Conservation (phyloP, 768 basidiomycete species). For the Rhodocollybia butyracea region DNA sequence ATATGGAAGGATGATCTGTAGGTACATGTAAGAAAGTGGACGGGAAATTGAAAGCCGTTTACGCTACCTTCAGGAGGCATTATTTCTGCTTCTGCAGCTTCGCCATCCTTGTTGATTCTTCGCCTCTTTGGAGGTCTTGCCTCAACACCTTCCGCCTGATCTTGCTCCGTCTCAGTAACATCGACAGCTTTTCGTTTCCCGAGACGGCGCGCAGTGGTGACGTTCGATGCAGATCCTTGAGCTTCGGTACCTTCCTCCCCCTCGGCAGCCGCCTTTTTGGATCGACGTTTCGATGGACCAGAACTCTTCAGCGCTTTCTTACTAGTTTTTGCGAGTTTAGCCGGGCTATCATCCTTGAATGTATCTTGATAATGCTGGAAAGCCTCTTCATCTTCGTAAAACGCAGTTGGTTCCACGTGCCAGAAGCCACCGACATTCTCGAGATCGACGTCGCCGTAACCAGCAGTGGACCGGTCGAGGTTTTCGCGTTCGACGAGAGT, state of each 20-base stretch:
- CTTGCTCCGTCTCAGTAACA: constrained; percentile 8
- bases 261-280: neutral
- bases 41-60: too few relatives aligned
- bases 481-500: constrained; percentile 61
- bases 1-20: neutral
- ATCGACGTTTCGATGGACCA: constrained; percentile 43
- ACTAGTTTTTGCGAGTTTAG: constrained; percentile 22
- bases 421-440: constrained; percentile 54
- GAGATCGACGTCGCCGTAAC: constrained; percentile 45
- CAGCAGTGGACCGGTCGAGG: constrained; percentile 48
- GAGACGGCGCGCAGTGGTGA: neutral
- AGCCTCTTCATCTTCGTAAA: constrained; percentile 46
- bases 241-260: constrained; percentile 11
- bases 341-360: constrained; percentile 36
- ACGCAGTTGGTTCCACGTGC: constrained; percentile 39
- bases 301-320: constrained; percentile 45
- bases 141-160: neutral
- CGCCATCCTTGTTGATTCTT: neutral
- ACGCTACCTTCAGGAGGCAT: neutral
- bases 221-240: constrained; percentile 1
- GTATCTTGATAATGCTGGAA: constrained; percentile 47
- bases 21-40: neutral
- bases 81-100: neutral
- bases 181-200: constrained; percentile 8
- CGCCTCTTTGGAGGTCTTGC: neutral